A percentile compares a stretch with the other conserved stretches of the same genome.
These are phyloP conservation scores for Macroventuria anomochaeta DNA, from an alignment of 2,329 filamentous ascomycete species.

Conservation along the genomic window DNA sequence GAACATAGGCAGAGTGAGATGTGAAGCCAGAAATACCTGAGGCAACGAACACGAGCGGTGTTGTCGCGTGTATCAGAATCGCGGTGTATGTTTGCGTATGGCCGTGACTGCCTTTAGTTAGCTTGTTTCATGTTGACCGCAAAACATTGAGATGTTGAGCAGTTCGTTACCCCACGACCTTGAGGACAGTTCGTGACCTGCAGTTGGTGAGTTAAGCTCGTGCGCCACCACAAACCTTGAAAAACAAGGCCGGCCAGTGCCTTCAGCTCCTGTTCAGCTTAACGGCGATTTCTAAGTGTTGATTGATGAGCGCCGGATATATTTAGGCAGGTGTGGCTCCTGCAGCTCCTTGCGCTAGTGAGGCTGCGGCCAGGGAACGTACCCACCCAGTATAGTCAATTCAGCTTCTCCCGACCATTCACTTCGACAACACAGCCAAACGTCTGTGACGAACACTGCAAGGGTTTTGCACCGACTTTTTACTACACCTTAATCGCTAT, in stretches of 20 bases:
- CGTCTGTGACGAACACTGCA: slow-evolving; percentile 11
- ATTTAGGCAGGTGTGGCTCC: slow-evolving; percentile 17
- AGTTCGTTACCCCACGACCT: slow-evolving; percentile 11
- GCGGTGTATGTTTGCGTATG: slow-evolving; percentile 3
- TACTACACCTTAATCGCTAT: slow-evolving; percentile 9
- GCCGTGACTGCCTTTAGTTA: not conserved
- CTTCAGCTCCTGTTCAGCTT: not conserved
- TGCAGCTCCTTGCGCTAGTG: slow-evolving; percentile 11
- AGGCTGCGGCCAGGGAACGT: slow-evolving; percentile 2
- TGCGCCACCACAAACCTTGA: not conserved
- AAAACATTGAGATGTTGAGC: slow-evolving; percentile 10
- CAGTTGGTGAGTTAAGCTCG: slow-evolving; percentile 1
- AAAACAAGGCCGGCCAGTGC: not conserved
- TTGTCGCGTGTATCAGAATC: slow-evolving; percentile 1
- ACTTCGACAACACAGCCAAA: slow-evolving; percentile 12
- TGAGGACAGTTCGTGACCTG: slow-evolving; percentile 15
- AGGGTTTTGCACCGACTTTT: slow-evolving; percentile 8
- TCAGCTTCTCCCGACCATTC: slow-evolving; percentile 16
- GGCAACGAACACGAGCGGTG: not conserved
- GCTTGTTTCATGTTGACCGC: slow-evolving; percentile 17
- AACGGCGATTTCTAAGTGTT: slow-evolving; percentile 1
- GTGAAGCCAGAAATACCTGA: not conserved
- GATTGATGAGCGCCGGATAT: slow-evolving; percentile 8
- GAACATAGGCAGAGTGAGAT: not conserved
- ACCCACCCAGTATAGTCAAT: slow-evolving; percentile 1